Evolutionary conservation across 495 filamentous ascomycete species (phyloP).

Genomic region (Penicillium diatomitis): DNA sequence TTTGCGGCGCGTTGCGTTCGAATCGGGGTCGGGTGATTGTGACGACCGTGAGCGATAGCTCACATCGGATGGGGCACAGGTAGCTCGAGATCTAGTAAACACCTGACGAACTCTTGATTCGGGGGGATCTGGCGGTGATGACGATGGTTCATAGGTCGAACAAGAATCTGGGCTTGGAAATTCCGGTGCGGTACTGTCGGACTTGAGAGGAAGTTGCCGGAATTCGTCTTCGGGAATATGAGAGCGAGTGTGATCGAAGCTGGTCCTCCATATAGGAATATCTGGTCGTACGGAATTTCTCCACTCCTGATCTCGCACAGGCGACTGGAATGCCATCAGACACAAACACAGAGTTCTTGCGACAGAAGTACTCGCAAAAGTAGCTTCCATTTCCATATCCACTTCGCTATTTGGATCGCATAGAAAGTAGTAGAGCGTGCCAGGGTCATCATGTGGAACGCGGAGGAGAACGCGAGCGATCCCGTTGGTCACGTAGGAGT

Average conservation of each 20-base stretch:
- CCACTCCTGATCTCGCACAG: slow-evolving; percentile 21
- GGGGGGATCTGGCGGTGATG: slow-evolving; percentile 4
- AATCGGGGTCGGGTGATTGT: slow-evolving; percentile 15
- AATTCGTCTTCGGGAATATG: slow-evolving; percentile 14
- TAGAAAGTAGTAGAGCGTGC: slow-evolving; percentile 29
- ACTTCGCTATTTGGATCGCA: slow-evolving; percentile 25
- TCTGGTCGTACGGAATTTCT: slow-evolving; percentile 13
- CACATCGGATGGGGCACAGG: background rate
- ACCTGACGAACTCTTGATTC: background rate
- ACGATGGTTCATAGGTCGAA: slow-evolving; percentile 14
- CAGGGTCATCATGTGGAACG: slow-evolving; percentile 23
- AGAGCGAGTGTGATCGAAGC: slow-evolving; percentile 14
- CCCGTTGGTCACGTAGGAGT: slow-evolving; percentile 25
- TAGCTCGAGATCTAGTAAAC: background rate
- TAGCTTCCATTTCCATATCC: slow-evolving; percentile 2
- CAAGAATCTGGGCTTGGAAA: slow-evolving; percentile 9
- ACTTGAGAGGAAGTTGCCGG: slow-evolving; percentile 8
- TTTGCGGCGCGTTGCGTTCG: slow-evolving; percentile 15
- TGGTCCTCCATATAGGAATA: slow-evolving; percentile 15
- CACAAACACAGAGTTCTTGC: slow-evolving; percentile 18
- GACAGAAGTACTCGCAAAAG: slow-evolving; percentile 10
- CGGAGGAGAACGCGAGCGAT: slow-evolving; percentile 21
- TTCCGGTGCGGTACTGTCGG: slow-evolving; percentile 7
- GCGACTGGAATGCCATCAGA: slow-evolving; percentile 20
- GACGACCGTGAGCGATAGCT: slow-evolving; percentile 2